Evolutionary conservation across 2,329 filamentous ascomycete species (phyloP), one percentile per base, ranked within the genome.

Genomic region (Furcasterigmium furcatum): DNA sequence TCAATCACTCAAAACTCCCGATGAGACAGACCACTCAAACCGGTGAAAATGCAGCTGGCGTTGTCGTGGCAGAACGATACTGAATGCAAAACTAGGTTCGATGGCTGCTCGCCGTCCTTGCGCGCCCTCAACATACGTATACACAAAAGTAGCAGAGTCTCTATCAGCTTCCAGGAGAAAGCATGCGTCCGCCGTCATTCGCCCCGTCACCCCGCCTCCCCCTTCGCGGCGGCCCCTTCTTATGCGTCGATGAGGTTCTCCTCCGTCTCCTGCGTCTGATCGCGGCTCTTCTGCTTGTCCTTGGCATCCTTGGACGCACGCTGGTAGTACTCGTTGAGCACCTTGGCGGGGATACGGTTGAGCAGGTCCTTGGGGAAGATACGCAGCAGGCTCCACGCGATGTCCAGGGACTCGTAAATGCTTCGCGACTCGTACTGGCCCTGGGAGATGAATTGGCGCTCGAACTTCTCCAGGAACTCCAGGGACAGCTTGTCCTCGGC

Each of bases 341-440:
- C 66, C 74, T 91, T 90, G 74, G 83, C 82, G 48, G 88, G 88
- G 62, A 94, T 91, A 72, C 95, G 89, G 77, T 99, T 99, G 59
- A 99, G 87, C 57, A 96, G 74, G 61, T 99, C 94, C 82, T 95
- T 96, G 69, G 92, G 92, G 78, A 92, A 99, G 68, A 99, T 96
- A 55, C 94, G 85, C 56, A 99, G 84, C 67, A 99, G 73, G 63
- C 90, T 92, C 94, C 94, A 99, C 35, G 94, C 95, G 58, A 95
- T 82, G 60, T 99, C 95, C 51, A 99, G 81, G 38, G 90, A 95
- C 70, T 99, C 94, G 69, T 82, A 91, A 63, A 99, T 96, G 52
- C 79, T 85, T 59, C 94, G 87, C 54, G 87, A 86, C 72, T 99
- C 94, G 72, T 99, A 99, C 16, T 91, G 76, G 44, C 88, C 89